Conservation (phyloP, 495 filamentous ascomycete species). For the Penicillium lividum region DNA sequence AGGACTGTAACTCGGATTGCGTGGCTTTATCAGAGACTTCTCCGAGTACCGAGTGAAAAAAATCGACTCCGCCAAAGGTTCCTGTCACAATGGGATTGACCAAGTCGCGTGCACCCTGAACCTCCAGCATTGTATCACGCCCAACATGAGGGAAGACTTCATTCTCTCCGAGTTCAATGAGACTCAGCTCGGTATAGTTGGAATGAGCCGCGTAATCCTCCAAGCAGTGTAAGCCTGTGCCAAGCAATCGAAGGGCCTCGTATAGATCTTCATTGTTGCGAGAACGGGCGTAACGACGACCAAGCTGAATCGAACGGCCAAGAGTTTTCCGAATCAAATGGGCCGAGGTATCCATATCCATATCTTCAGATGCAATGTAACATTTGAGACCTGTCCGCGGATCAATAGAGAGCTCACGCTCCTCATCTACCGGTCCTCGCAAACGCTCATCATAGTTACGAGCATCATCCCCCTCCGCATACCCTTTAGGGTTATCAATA, state of each 20-base stretch:
- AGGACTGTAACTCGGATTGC: constrained; percentile 80
- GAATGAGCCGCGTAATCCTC: constrained; percentile 92
- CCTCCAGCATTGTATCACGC: constrained; percentile 60
- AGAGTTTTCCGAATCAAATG: constrained; percentile 72
- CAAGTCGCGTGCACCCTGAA: constrained; percentile 60
- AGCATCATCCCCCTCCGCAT: constrained; percentile 83
- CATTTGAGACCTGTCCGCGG: constrained; percentile 78
- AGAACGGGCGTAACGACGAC: constrained; percentile 63
- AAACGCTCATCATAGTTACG: constrained; percentile 76
- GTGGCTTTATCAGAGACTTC: constrained; percentile 86
- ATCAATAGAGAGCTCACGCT: constrained; percentile 75
- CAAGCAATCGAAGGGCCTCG: constrained; percentile 80
- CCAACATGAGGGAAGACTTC: constrained; percentile 86
- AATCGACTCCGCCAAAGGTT: constrained; percentile 89
- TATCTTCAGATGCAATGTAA: constrained; percentile 82
- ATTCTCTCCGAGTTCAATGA: constrained; percentile 79
- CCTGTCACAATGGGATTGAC: constrained; percentile 84
- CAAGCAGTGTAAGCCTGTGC: constrained; percentile 86
- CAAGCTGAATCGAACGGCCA: constrained; percentile 68
- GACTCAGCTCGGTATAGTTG: constrained; percentile 82
- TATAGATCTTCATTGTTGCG: constrained; percentile 71
- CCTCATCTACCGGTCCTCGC: constrained; percentile 78
- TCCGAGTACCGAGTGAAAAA: constrained; percentile 83
- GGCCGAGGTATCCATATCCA: constrained; percentile 74
- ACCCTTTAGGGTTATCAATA: constrained; percentile 79